phyloP scores from a whole-genome alignment of 163 green algal genomes.

The Scenedesmus sp. region DNA sequence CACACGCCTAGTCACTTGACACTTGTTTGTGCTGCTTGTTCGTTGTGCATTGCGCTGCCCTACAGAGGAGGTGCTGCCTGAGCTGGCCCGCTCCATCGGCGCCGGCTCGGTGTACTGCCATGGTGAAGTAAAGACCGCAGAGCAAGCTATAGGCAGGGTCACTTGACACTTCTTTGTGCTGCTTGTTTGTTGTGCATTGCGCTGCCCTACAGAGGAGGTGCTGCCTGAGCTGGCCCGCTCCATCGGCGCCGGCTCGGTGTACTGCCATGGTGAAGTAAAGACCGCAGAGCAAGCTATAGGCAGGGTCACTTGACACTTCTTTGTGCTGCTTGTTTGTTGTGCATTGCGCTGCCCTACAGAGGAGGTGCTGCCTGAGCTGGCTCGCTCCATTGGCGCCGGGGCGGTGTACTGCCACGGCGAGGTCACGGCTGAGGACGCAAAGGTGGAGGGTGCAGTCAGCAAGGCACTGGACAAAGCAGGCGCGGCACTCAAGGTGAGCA shows the following conservation, averaged over 20 bases:
- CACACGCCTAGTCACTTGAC: too few species aligned
- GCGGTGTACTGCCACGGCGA: conserved; percentile 73
- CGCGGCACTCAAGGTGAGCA: conserved; percentile 56
- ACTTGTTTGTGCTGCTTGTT: too few species aligned
- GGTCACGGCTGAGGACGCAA: conserved; percentile 73
- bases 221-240: conserved; percentile 51
- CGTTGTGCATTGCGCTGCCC: too few species aligned
- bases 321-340: neutral
- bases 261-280: conserved; percentile 74
- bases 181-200: too few species aligned
- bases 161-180: too few species aligned
- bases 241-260: conserved; percentile 66
- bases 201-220: conserved; percentile 17
- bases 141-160: too few species aligned
- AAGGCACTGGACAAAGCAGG: conserved; percentile 55
- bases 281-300: conserved; percentile 58
- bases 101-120: too few species aligned
- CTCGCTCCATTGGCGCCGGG: conserved; percentile 56
- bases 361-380: conserved; percentile 61
- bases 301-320: too few species aligned
- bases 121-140: too few species aligned
- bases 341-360: conserved; percentile 39
- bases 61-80: too few species aligned
- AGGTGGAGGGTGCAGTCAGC: conserved; percentile 48
- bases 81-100: too few species aligned